These are phyloP conservation scores for Corymbia citriodora DNA, from an alignment of 441 rosid species.

Conservation along the genomic window DNA sequence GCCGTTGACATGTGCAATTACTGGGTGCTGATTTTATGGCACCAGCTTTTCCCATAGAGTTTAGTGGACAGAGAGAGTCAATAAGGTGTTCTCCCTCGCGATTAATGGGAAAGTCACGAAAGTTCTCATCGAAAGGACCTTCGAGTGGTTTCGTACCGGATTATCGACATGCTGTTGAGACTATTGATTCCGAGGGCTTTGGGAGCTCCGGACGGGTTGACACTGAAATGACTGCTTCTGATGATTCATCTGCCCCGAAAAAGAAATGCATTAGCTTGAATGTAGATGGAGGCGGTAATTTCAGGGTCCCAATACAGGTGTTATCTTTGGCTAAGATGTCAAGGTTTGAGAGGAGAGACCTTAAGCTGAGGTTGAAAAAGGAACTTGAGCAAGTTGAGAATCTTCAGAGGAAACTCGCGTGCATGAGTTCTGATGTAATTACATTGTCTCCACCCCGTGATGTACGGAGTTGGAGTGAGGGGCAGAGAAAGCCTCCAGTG, in stretches of 20 bases:
- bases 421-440: slow-evolving; percentile 29
- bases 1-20: slow-evolving; percentile 51
- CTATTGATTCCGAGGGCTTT: slow-evolving; percentile 66
- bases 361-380: slow-evolving; percentile 42
- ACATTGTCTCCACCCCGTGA: slow-evolving; percentile 48
- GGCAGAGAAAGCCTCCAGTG: slow-evolving; percentile 39
- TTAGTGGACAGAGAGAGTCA: slow-evolving; percentile 41
- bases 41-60: slow-evolving; percentile 60
- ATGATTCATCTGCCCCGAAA: slow-evolving; percentile 48
- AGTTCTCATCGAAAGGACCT: slow-evolving; percentile 51
- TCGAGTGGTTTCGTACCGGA: slow-evolving; percentile 61
- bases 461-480: slow-evolving; percentile 66
- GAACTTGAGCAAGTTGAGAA: slow-evolving; percentile 75
- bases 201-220: slow-evolving; percentile 58
- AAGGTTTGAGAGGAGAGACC: slow-evolving; percentile 47
- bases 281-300: slow-evolving; percentile 29
- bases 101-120: slow-evolving; percentile 66
- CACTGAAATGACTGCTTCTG: slow-evolving; percentile 47
- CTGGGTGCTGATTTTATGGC: slow-evolving; percentile 49
- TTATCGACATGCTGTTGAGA: slow-evolving; percentile 52
- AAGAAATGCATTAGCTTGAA: slow-evolving; percentile 60
- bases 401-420: slow-evolving; percentile 48
- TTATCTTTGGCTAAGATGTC: slow-evolving; percentile 61
- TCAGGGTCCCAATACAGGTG: slow-evolving; percentile 51
- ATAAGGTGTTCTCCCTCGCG: slow-evolving; percentile 29